Percentiles rank a stretch among this genome's conserved stretches.
phyloP scores from a whole-genome alignment of 177 flowering plant species.

The Tripterygium wilfordii region DNA sequence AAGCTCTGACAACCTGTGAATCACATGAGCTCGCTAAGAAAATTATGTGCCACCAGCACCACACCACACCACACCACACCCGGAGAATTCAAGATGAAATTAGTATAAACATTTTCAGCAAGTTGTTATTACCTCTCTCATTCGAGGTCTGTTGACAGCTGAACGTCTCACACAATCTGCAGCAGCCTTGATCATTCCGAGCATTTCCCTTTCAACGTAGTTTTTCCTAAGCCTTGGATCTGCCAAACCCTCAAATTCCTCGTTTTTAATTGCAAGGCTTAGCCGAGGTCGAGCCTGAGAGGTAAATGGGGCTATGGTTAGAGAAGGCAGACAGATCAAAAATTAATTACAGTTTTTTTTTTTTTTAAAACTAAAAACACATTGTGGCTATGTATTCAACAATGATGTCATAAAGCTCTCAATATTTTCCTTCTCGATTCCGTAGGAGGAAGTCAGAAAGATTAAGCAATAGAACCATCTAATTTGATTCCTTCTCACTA shows the following conservation, averaged over 20 bases:
- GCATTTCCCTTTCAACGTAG: conserved; percentile 43
- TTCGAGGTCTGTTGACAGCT: conserved; percentile 49
- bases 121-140: conserved; percentile 50
- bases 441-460: too few species aligned
- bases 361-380: too few species aligned
- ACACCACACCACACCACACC: too few species aligned
- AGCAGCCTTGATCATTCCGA: conserved; percentile 61
- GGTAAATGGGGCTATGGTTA: too few species aligned
- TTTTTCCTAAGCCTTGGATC: conserved; percentile 53
- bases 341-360: not conserved
- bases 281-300: conserved; percentile 63
- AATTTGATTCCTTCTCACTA: too few species aligned
- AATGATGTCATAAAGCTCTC: too few species aligned
- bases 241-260: conserved; percentile 32
- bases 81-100: not conserved
- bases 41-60: not conserved
- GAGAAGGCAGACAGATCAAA: too few species aligned
- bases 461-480: too few species aligned
- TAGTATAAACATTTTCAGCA: not conserved
- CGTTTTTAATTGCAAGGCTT: conserved; percentile 34
- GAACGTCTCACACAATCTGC: conserved; percentile 65
- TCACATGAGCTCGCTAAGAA: conserved; percentile 3
- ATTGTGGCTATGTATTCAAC: too few species aligned
- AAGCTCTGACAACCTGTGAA: conserved; percentile 68
- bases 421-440: too few species aligned